These are phyloP conservation scores for Calophaca sinica DNA, from an alignment of 306 rosid species.

Conservation along the genomic window DNA sequence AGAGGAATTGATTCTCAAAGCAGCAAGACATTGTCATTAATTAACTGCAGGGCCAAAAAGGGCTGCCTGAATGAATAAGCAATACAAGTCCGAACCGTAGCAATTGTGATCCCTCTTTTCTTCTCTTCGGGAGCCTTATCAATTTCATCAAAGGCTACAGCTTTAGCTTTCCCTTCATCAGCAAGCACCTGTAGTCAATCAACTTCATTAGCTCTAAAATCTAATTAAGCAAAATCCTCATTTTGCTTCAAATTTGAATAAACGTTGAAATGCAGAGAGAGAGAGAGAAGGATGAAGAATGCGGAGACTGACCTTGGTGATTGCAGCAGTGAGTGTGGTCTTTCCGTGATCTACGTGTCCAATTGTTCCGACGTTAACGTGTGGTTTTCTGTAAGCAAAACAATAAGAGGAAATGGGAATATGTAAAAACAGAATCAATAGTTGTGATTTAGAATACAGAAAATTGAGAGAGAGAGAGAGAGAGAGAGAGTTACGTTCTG, in stretches of 20 bases:
- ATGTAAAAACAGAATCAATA: neutral
- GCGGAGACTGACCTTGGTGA: constrained; percentile 34
- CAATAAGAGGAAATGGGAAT: neutral
- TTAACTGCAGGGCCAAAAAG: too few relatives aligned
- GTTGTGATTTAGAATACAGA: neutral
- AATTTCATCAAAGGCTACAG: constrained; percentile 87
- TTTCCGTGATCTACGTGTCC: constrained; percentile 58
- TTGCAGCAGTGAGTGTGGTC: constrained; percentile 55
- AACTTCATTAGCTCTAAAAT: constrained; percentile 6
- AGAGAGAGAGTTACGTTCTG: constrained; percentile 44
- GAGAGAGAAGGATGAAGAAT: neutral
- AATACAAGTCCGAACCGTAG: constrained; percentile 67
- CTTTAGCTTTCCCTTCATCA: constrained; percentile 96
- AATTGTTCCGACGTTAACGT: constrained; percentile 55
- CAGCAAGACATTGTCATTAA: neutral
- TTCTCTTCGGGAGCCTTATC: constrained; percentile 99
- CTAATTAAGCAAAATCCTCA: constrained; percentile 15
- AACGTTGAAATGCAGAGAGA: neutral
- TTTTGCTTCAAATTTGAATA: neutral
- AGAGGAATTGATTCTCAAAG: neutral
- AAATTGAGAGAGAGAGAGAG: neutral
- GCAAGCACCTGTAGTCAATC: constrained; percentile 65
- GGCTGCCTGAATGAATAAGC: neutral
- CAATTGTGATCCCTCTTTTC: constrained; percentile 94
- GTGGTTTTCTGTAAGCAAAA: constrained; percentile 48